These are phyloP conservation scores for Chlorella sorokiniana DNA, from an alignment of 139 green algal species.

Conservation along the genomic window DNA sequence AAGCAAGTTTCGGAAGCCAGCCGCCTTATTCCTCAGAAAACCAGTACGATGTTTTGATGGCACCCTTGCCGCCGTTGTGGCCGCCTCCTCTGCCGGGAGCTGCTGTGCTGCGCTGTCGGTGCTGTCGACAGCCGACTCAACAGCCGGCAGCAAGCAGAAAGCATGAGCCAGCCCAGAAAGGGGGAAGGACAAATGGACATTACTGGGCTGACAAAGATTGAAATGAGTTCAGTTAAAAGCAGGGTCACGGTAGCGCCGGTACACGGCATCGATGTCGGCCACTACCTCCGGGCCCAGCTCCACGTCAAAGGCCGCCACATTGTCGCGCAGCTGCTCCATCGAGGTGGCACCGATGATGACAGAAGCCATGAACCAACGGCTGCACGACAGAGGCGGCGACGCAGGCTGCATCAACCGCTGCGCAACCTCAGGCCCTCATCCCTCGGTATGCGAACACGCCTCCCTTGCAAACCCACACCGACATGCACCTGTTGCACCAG, in stretches of 20 bases:
- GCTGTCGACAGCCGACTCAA: no score
- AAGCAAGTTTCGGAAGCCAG: no score
- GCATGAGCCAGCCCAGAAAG: no score
- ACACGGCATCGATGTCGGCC: slow-evolving; percentile 64
- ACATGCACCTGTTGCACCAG: slow-evolving; percentile 44
- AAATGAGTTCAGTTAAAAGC: slow-evolving; percentile 45
- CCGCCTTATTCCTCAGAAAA: no score
- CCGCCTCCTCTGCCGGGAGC: no score
- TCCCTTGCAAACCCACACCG: neutral
- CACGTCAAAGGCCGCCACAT: slow-evolving; percentile 76
- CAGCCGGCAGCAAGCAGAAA: no score
- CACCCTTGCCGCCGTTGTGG: no score
- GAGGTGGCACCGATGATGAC: slow-evolving; percentile 73
- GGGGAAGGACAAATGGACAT: neutral
- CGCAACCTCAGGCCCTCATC: no score
- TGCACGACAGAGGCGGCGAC: no score
- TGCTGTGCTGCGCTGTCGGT: no score
- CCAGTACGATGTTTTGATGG: no score
- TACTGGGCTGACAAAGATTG: neutral
- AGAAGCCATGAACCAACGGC: neutral
- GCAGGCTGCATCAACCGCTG: no score
- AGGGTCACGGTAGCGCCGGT: slow-evolving; percentile 68
- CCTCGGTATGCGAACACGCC: neutral
- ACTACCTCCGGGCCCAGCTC: slow-evolving; percentile 61
- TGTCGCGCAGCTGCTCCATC: slow-evolving; percentile 87